Percentiles rank a stretch among this genome's conserved stretches.
phyloP scores from a whole-genome alignment of 2,329 filamentous ascomycete genomes.

The Talaromyces sp. region DNA sequence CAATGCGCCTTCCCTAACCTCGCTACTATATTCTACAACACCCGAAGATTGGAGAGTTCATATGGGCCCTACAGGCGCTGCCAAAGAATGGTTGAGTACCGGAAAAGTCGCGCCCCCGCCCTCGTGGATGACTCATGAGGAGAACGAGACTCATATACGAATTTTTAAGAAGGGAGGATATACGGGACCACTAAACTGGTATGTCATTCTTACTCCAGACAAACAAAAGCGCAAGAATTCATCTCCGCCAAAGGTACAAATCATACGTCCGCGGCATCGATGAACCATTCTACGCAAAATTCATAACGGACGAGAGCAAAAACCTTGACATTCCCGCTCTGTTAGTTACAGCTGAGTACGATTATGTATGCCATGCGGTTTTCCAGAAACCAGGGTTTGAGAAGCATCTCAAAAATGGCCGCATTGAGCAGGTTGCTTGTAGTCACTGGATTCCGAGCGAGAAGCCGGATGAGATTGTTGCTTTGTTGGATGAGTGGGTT shows the following conservation, averaged over 20 bases:
- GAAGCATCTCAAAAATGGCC: neutral
- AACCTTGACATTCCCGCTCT: conserved; percentile 8
- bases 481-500: conserved; percentile 11
- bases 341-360: conserved; percentile 2
- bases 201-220: neutral
- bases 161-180: conserved; percentile 11
- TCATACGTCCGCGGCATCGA: conserved; percentile 9
- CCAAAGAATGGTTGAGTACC: conserved; percentile 2
- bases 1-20: neutral
- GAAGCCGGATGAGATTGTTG: conserved; percentile 4
- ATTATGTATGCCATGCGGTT: conserved; percentile 5
- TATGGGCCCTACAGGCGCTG: conserved; percentile 8
- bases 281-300: neutral
- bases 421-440: conserved; percentile 6
- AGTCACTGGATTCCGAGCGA: conserved; percentile 15
- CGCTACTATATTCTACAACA: neutral
- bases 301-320: conserved; percentile 10
- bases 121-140: conserved; percentile 11
- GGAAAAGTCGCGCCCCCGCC: neutral
- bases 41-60: neutral
- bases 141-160: conserved; percentile 1
- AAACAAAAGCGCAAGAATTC: neutral
- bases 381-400: conserved; percentile 2
- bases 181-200: conserved; percentile 16
- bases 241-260: conserved; percentile 3